Percentiles rank a stretch among this genome's conserved stretches.
phyloP scores from a whole-genome alignment of 176 grass and related monocot species.

The Pontederia crassipes region DNA sequence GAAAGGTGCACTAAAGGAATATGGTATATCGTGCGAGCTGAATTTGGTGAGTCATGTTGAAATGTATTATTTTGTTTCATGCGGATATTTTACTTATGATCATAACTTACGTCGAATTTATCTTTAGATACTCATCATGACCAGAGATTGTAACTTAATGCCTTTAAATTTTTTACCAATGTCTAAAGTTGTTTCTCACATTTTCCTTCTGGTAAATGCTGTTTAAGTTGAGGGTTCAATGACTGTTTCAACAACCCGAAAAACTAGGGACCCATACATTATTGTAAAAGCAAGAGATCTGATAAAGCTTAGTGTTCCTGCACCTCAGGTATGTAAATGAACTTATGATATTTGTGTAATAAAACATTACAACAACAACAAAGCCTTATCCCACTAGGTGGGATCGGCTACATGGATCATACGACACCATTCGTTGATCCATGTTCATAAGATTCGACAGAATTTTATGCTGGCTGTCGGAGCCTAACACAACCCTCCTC shows the following conservation, averaged over 20 bases:
- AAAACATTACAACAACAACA: background rate
- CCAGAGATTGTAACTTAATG: background rate
- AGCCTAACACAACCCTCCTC: too few species aligned
- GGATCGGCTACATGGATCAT: too few species aligned
- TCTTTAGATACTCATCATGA: background rate
- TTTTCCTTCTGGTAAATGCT: slow-evolving; percentile 7
- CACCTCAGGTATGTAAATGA: slow-evolving; percentile 47
- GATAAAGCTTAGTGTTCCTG: slow-evolving; percentile 86
- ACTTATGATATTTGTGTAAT: background rate
- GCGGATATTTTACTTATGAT: background rate
- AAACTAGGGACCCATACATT: slow-evolving; percentile 84
- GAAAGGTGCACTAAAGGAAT: slow-evolving; percentile 66
- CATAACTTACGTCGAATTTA: background rate
- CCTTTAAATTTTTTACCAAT: background rate
- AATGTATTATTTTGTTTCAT: background rate
- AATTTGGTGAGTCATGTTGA: slow-evolving; percentile 51
- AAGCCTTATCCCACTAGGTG: too few species aligned
- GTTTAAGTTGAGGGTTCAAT: slow-evolving; percentile 87
- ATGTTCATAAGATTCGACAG: too few species aligned
- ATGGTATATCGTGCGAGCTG: slow-evolving; percentile 69
- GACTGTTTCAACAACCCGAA: slow-evolving; percentile 82
- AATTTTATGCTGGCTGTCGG: too few species aligned
- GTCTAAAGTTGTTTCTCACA: background rate
- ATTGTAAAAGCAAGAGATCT: slow-evolving; percentile 88
- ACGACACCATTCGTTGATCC: too few species aligned